Percentiles rank a stretch among this genome's conserved stretches.
Evolutionary conservation across 139 green algal species (phyloP).

Genomic region (Pleodorina starrii): DNA sequence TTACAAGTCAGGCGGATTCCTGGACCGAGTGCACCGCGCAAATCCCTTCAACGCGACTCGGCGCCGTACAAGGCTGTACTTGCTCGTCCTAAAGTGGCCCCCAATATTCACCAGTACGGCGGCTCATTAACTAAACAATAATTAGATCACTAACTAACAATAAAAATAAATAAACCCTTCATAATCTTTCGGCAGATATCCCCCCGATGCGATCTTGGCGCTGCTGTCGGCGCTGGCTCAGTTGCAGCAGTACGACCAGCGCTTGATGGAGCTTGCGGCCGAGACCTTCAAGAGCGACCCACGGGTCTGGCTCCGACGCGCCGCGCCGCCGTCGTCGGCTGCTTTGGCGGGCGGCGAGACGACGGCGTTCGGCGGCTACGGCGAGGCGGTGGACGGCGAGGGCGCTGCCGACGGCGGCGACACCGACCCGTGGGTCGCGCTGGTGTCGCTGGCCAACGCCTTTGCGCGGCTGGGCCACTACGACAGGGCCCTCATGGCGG

Average conservation of each 20-base stretch:
- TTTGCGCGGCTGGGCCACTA: constrained; percentile 25
- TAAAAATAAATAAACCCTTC: too few relatives aligned
- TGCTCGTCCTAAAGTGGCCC: too few relatives aligned
- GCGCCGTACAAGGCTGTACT: too few relatives aligned
- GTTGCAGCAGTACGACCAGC: neutral
- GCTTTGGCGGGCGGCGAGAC: neutral
- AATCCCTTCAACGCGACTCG: too few relatives aligned
- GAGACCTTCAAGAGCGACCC: neutral
- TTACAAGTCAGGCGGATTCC: too few relatives aligned
- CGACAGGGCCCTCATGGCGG: constrained; percentile 9
- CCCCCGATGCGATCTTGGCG: neutral
- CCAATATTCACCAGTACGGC: too few relatives aligned
- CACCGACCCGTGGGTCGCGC: neutral
- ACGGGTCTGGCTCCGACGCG: neutral
- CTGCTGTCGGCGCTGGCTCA: constrained; percentile 8
- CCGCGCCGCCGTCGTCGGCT: neutral
- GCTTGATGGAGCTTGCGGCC: neutral
- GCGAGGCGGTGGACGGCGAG: neutral
- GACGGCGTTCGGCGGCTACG: neutral
- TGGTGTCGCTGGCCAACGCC: neutral
- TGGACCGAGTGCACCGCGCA: too few relatives aligned
- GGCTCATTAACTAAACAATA: too few relatives aligned
- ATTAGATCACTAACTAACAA: too few relatives aligned
- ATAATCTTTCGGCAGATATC: constrained; percentile 1
- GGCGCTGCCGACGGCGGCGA: neutral